A percentile compares a stretch with the other conserved stretches of the same genome.
Evolutionary conservation across 345 rosid genomes (phyloP).

Genomic region (Gossypium thurberi): DNA sequence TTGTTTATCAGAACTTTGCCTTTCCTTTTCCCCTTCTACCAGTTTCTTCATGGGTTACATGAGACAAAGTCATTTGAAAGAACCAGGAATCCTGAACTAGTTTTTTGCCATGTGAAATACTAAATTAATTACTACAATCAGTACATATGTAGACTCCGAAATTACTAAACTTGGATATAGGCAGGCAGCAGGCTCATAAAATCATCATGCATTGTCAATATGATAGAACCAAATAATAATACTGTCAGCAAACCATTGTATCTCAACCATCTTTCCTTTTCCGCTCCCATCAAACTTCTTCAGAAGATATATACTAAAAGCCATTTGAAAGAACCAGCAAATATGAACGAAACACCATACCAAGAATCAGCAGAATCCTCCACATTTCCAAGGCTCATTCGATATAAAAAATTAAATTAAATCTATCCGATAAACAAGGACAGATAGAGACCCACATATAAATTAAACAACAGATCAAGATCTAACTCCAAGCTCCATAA

Average conservation of each 20-base stretch:
- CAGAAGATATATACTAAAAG: neutral
- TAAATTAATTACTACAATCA: neutral
- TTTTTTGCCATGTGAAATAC: no score
- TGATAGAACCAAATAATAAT: neutral
- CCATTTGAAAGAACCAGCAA: neutral
- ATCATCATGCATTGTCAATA: neutral
- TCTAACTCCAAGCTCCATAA: neutral
- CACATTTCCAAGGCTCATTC: neutral
- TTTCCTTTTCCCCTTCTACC: no score
- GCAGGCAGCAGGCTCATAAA: neutral
- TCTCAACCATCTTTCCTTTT: neutral
- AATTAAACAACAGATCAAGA: neutral
- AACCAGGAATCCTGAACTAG: no score
- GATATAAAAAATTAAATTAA: neutral
- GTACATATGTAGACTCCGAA: neutral
- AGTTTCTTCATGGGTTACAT: no score
- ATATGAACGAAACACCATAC: neutral
- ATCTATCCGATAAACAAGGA: neutral
- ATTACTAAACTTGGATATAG: neutral
- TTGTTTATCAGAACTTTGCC: no score
- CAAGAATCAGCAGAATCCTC: neutral
- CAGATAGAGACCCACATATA: neutral
- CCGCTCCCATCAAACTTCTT: neutral
- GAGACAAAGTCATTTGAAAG: no score
- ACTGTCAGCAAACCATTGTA: neutral